Conservation (phyloP, 208 protist species). For the Phytomonas serpens region DNA sequence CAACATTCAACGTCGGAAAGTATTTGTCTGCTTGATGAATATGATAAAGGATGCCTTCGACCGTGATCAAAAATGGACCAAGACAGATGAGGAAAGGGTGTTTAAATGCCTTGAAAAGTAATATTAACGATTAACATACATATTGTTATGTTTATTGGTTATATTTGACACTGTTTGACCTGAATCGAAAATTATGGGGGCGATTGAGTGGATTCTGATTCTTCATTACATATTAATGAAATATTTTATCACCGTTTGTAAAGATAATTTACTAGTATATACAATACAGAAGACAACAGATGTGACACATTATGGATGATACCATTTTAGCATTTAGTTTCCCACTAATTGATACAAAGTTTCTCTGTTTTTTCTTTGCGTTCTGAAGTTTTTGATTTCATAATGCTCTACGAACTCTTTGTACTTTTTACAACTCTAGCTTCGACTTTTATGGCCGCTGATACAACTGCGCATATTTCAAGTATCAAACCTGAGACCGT, state of each 20-base stretch:
- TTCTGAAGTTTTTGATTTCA: conserved; percentile 1
- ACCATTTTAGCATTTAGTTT: conserved; percentile 4
- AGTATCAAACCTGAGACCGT: conserved; percentile 16
- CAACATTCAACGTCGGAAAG: conserved; percentile 57
- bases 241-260: background rate
- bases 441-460: conserved; percentile 67
- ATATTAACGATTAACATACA: too few species aligned
- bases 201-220: background rate
- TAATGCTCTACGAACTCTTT: conserved; percentile 17
- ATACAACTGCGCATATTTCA: conserved; percentile 39
- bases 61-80: conserved; percentile 63
- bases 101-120: conserved; percentile 9
- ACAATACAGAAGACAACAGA: background rate
- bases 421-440: conserved; percentile 32
- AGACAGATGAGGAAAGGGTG: conserved; percentile 34
- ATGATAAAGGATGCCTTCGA: conserved; percentile 70
- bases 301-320: background rate
- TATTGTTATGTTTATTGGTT: background rate
- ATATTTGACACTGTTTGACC: background rate
- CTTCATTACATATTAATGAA: background rate
- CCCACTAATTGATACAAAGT: background rate
- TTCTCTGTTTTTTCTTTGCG: background rate
- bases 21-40: conserved; percentile 74
- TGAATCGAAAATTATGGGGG: background rate
- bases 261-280: background rate